Evolutionary conservation across 2,329 filamentous ascomycete species (phyloP).

Genomic region (Fusarium sp.): DNA sequence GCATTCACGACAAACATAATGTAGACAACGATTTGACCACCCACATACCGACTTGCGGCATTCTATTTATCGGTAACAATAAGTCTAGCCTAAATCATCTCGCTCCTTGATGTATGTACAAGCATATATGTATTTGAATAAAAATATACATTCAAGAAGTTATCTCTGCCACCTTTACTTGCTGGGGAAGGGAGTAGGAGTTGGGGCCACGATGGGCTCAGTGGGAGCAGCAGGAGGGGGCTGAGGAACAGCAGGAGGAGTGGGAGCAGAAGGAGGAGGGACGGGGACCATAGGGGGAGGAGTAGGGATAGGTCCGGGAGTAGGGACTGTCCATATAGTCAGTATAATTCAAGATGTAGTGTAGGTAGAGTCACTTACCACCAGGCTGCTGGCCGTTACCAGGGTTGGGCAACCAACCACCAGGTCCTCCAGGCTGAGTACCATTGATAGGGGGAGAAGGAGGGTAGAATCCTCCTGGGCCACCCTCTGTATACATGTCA

Average conservation of each 20-base stretch:
- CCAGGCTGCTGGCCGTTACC: not conserved
- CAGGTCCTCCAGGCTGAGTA: slow-evolving; percentile 21
- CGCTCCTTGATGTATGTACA: not conserved
- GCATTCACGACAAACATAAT: not conserved
- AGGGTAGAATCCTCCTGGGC: slow-evolving; percentile 13
- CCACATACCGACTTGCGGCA: not conserved
- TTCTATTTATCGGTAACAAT: slow-evolving; percentile 25
- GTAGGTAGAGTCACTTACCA: slow-evolving; percentile 15
- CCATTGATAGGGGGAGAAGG: slow-evolving; percentile 11
- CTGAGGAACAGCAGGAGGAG: slow-evolving; percentile 7
- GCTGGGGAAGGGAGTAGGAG: slow-evolving; percentile 23
- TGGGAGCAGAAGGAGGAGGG: slow-evolving; percentile 1
- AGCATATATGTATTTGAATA: slow-evolving; percentile 22
- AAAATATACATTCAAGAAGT: not conserved
- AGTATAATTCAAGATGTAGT: not conserved
- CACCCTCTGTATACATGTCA: slow-evolving; percentile 13
- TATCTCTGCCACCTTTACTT: slow-evolving; percentile 3
- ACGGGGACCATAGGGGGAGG: slow-evolving; percentile 7
- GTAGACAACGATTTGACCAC: not conserved
- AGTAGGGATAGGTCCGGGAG: not conserved
- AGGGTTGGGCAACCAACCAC: slow-evolving; percentile 22
- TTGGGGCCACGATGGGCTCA: slow-evolving; percentile 14
- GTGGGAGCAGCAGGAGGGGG: slow-evolving; percentile 9
- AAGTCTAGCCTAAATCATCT: slow-evolving; percentile 6
- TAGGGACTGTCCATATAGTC: slow-evolving; percentile 6